A percentile compares a stretch with the other conserved stretches of the same genome.
Conservation (phyloP, 192 early-diverging fungal species). For the Dimargaris cristalligena region DNA sequence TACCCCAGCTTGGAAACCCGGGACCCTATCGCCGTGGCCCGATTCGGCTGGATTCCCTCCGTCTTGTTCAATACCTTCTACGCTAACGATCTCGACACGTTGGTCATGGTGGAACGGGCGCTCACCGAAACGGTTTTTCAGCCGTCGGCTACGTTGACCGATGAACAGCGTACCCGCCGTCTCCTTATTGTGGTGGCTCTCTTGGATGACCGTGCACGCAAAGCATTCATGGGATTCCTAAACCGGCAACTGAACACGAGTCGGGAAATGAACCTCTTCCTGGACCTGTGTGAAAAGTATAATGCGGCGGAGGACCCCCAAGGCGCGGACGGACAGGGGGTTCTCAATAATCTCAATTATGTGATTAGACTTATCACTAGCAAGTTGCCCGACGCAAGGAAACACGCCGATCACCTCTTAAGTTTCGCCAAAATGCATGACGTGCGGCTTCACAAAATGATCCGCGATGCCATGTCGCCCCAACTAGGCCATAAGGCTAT, state of each 20-base stretch:
- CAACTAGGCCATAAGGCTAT: constrained; percentile 50
- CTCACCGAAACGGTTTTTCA: constrained; percentile 24
- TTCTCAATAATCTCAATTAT: constrained; percentile 29
- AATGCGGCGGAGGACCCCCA: constrained; percentile 32
- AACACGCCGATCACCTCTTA: constrained; percentile 38
- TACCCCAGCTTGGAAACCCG: constrained; percentile 53
- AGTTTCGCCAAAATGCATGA: constrained; percentile 58
- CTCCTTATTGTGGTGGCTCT: constrained; percentile 45
- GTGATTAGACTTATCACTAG: constrained; percentile 36
- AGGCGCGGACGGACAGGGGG: constrained; percentile 22
- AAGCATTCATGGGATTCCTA: constrained; percentile 60
- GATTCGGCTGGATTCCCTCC: constrained; percentile 72
- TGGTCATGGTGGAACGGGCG: constrained; percentile 30
- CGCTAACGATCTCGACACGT: constrained; percentile 63
- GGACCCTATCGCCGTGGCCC: constrained; percentile 34
- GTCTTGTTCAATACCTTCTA: constrained; percentile 71
- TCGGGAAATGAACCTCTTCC: constrained; percentile 32
- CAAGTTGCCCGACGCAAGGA: constrained; percentile 45
- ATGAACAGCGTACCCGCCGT: constrained; percentile 28
- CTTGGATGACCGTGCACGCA: constrained; percentile 47
- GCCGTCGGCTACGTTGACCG: constrained; percentile 24
- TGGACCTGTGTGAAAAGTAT: constrained; percentile 45
- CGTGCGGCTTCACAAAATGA: constrained; percentile 38
- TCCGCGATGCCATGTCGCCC: constrained; percentile 57
- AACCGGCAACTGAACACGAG: constrained; percentile 51